phyloP scores from a whole-genome alignment of 129 eudicot species.

The Rutidosis leptorrhynchoides region DNA sequence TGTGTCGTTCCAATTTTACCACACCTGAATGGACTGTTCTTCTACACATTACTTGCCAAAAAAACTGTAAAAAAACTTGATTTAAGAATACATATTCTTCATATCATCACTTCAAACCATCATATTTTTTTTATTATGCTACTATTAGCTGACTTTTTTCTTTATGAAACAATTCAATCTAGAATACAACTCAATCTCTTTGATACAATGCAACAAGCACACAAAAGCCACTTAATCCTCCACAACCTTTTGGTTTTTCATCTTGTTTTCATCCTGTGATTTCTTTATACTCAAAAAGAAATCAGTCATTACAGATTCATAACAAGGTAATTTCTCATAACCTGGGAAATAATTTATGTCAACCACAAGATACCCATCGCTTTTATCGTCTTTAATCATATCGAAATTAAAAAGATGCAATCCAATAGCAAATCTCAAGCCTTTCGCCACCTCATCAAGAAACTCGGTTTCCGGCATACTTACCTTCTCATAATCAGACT shows the following conservation, averaged over 20 bases:
- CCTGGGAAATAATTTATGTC: slow-evolving; percentile 86
- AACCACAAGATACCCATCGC: slow-evolving; percentile 55
- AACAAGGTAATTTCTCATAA: slow-evolving; percentile 58
- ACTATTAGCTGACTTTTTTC: not conserved
- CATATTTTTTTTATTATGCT: not conserved
- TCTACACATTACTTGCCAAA: not conserved
- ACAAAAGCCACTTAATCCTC: not conserved
- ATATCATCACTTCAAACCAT: not conserved
- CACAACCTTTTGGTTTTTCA: slow-evolving; percentile 7
- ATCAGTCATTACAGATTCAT: slow-evolving; percentile 53
- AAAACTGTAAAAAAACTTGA: not conserved
- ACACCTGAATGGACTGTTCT: no score
- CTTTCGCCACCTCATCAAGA: slow-evolving; percentile 44
- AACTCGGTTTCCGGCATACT: slow-evolving; percentile 47
- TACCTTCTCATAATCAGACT: slow-evolving; percentile 10
- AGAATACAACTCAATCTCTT: not conserved
- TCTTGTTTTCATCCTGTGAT: slow-evolving; percentile 25
- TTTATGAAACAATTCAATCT: not conserved
- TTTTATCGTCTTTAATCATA: slow-evolving; percentile 50
- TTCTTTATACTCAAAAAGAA: slow-evolving; percentile 44
- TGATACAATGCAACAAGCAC: not conserved
- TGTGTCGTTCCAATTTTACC: no score
- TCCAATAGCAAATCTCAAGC: slow-evolving; percentile 39
- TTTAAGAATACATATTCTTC: not conserved
- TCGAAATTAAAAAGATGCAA: slow-evolving; percentile 67